Evolutionary conservation across 306 rosid species (phyloP).

Genomic region (Prunus persica): Prunus_persica_NCBIv2 NC_034012.1:3187501-3188000

Average conservation of each 20-base stretch:
- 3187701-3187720: not conserved
- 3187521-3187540: too few relatives aligned
- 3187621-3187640: not conserved
- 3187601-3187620: too few relatives aligned
- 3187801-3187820: not conserved
- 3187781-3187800: not conserved
- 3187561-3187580: too few relatives aligned
- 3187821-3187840: not conserved
- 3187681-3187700: not conserved
- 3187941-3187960: conserved; percentile 36
- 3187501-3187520: too few relatives aligned
- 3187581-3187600: too few relatives aligned
- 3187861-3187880: not conserved
- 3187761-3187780: not conserved
- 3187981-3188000: not conserved
- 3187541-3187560: too few relatives aligned
- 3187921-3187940: conserved; percentile 9
- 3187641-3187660: not conserved
- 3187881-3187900: not conserved
- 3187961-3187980: conserved; percentile 27
- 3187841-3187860: not conserved
- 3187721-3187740: not conserved
- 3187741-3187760: not conserved
- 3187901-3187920: not conserved
- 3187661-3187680: not conserved